Percentiles rank a stretch among this genome's conserved stretches.
Evolutionary conservation across 2,329 filamentous ascomycete species (phyloP).

Genomic region (Colletotrichum plurivorum): DNA sequence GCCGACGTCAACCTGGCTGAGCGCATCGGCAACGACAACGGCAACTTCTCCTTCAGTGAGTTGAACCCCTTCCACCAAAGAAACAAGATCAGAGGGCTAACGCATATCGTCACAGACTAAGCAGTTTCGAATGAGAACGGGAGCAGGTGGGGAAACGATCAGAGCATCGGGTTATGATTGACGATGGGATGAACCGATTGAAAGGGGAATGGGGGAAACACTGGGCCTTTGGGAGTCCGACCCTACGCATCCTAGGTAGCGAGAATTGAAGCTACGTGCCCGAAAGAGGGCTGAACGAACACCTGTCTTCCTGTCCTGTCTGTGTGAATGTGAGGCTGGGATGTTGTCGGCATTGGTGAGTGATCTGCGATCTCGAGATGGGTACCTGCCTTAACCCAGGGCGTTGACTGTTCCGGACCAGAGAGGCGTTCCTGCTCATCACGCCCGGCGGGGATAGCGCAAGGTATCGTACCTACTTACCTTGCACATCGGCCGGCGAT

Average conservation of each 20-base stretch:
- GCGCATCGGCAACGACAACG: conserved; percentile 67
- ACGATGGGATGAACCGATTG: conserved; percentile 13
- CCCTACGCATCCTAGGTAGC: conserved; percentile 30
- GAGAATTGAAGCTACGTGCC: conserved; percentile 26
- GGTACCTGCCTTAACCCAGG: too few relatives aligned
- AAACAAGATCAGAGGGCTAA: background rate
- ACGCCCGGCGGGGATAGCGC: too few relatives aligned
- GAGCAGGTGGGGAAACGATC: conserved; percentile 2
- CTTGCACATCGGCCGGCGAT: too few relatives aligned
- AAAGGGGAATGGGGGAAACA: background rate
- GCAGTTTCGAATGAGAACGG: background rate
- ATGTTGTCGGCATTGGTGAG: background rate
- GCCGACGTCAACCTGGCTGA: conserved; percentile 70
- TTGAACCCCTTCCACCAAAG: background rate
- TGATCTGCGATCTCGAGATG: too few relatives aligned
- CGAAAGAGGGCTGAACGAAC: conserved; percentile 11
- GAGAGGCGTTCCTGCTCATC: too few relatives aligned
- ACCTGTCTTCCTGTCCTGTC: background rate
- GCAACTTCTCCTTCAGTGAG: conserved; percentile 54
- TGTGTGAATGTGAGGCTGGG: background rate
- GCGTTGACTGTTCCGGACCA: too few relatives aligned
- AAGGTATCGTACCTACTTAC: too few relatives aligned
- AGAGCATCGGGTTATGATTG: conserved; percentile 19
- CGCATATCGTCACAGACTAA: background rate
- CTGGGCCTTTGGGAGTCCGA: background rate